phyloP scores from a whole-genome alignment of 2,329 filamentous ascomycete species.

The Fusarium anguioides region DNA sequence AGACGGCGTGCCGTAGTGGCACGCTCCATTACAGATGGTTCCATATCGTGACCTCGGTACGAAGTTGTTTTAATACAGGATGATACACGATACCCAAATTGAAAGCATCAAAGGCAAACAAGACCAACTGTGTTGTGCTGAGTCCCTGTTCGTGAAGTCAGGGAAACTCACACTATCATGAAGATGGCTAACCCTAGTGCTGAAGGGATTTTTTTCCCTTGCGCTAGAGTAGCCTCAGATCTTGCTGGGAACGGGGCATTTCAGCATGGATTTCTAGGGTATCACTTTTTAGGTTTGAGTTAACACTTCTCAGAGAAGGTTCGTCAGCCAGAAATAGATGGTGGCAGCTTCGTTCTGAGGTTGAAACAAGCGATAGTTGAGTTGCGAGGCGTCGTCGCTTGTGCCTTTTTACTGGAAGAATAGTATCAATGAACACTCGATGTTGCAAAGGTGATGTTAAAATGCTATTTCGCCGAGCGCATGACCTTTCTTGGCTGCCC shows the following conservation, averaged over 20 bases:
- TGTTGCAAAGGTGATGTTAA: slow-evolving; percentile 1
- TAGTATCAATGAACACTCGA: background rate
- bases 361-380: background rate
- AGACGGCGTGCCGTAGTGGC: slow-evolving; percentile 45
- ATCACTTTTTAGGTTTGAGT: slow-evolving; percentile 32
- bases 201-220: slow-evolving; percentile 18
- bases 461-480: background rate
- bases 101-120: background rate
- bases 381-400: background rate
- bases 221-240: slow-evolving; percentile 33
- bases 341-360: background rate
- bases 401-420: background rate
- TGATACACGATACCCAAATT: slow-evolving; percentile 16
- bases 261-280: slow-evolving; percentile 32
- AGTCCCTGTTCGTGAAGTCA: background rate
- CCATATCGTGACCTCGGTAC: slow-evolving; percentile 35
- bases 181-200: slow-evolving; percentile 31
- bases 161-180: slow-evolving; percentile 23
- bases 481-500: no score
- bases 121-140: slow-evolving; percentile 5
- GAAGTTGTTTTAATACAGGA: slow-evolving; percentile 11
- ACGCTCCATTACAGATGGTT: slow-evolving; percentile 37
- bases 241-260: slow-evolving; percentile 31
- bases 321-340: slow-evolving; percentile 14
- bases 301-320: slow-evolving; percentile 28